Conservation (phyloP, 805 yeast genomes). For the Suhomyces prunicola region DNA sequence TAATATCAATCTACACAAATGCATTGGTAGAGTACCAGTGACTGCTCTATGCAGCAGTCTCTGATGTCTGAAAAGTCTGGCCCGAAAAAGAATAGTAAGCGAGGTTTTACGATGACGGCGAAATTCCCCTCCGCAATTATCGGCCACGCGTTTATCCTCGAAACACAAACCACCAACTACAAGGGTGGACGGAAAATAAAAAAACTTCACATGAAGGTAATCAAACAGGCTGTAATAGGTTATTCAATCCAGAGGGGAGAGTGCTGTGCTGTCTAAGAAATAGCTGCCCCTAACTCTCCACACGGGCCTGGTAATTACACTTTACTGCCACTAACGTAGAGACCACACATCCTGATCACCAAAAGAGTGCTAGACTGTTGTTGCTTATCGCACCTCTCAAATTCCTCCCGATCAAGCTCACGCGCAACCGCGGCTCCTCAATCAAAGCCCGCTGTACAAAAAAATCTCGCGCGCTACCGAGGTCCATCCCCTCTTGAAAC, state of each 20-base stretch:
- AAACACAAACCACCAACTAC: not conserved
- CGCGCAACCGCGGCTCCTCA: not conserved
- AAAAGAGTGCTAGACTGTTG: not conserved
- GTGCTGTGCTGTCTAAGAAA: not conserved
- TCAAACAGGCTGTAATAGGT: not conserved
- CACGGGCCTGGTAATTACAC: not conserved
- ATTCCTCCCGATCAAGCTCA: not conserved
- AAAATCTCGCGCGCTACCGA: not conserved
- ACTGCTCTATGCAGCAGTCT: too few relatives aligned
- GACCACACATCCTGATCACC: not conserved
- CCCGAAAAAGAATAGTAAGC: not conserved
- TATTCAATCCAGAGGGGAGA: not conserved
- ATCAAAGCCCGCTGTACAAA: not conserved
- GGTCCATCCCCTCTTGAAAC: conserved; percentile 1
- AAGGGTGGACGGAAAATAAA: not conserved
- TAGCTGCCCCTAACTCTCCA: not conserved
- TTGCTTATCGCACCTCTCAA: not conserved
- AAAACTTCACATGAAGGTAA: not conserved
- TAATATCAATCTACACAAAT: too few relatives aligned
- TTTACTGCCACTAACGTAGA: not conserved
- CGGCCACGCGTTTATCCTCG: not conserved
- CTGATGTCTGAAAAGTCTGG: not conserved
- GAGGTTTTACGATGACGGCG: not conserved
- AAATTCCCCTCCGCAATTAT: not conserved
- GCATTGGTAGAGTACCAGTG: too few relatives aligned